These are phyloP conservation scores for Ophiocordyceps camponoti-leonardi DNA, from an alignment of 2,329 filamentous ascomycete genomes.

Conservation along the genomic window DNA sequence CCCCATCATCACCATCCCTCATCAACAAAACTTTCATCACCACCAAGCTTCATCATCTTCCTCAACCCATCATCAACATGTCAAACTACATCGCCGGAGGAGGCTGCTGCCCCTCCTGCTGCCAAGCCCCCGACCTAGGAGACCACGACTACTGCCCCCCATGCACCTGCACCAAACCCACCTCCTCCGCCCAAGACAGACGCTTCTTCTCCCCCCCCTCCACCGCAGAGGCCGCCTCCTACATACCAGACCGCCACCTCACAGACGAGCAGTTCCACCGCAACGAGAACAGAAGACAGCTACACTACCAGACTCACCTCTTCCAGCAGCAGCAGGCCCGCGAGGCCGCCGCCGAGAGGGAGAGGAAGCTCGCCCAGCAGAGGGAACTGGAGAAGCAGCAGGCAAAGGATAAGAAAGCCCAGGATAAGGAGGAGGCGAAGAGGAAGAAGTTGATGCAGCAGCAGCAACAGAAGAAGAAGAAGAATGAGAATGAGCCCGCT, in stretches of 20 bases:
- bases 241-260: not conserved
- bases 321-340: not conserved
- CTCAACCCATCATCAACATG: not conserved
- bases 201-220: too few relatives aligned
- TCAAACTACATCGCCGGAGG: constrained; percentile 1
- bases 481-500: not conserved
- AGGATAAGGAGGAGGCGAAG: not conserved
- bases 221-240: not conserved
- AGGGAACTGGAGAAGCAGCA: not conserved
- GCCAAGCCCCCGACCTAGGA: constrained; percentile 13
- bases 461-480: not conserved
- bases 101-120: constrained; percentile 14
- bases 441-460: too few relatives aligned
- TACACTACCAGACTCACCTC: not conserved
- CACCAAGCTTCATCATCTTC: too few relatives aligned
- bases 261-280: not conserved
- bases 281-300: not conserved
- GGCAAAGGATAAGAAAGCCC: not conserved
- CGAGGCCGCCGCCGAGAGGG: not conserved
- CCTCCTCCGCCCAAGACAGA: too few relatives aligned
- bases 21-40: too few relatives aligned
- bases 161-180: constrained; percentile 7
- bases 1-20: too few relatives aligned
- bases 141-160: constrained; percentile 15
- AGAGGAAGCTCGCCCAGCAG: not conserved